phyloP scores from a whole-genome alignment of 139 green algal genomes.

The Ettlia oleoabundans region DNA sequence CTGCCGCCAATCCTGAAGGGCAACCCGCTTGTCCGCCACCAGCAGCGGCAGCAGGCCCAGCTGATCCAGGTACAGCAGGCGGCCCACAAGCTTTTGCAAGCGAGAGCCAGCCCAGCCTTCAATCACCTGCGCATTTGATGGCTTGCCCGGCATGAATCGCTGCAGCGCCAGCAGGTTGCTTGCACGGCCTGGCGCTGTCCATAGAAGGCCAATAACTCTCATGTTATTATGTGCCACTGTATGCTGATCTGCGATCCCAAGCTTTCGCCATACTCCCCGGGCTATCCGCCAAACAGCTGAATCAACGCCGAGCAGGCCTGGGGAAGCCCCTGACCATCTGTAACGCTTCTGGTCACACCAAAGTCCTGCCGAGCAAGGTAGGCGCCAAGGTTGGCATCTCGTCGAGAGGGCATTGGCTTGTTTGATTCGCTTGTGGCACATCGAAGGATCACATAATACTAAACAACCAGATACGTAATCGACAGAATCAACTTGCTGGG shows the following conservation, averaged over 20 bases:
- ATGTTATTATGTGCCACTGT: too few species aligned
- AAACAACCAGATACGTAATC: too few species aligned
- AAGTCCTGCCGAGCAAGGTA: constrained; percentile 10
- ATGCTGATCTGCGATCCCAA: not conserved
- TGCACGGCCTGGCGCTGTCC: not conserved
- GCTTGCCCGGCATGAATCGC: constrained; percentile 2
- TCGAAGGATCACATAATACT: too few species aligned
- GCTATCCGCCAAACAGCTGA: not conserved
- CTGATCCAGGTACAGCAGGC: constrained; percentile 21
- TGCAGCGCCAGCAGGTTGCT: constrained; percentile 10
- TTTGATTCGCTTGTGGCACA: too few species aligned
- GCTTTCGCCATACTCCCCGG: not conserved
- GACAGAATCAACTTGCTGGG: too few species aligned
- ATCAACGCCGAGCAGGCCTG: not conserved
- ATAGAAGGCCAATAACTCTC: not conserved
- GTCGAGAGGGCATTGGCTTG: too few species aligned
- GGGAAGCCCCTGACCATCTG: not conserved
- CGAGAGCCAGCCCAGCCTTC: not conserved
- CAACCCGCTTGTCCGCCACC: not conserved
- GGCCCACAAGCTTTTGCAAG: not conserved
- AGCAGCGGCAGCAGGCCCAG: not conserved
- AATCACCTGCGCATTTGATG: not conserved
- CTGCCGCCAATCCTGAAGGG: not conserved
- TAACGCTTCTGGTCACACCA: not conserved
- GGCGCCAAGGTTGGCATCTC: too few species aligned